These are phyloP conservation scores for Trichoderma oligosporum DNA, from an alignment of 2,329 filamentous ascomycete species.

Conservation along the genomic window DNA sequence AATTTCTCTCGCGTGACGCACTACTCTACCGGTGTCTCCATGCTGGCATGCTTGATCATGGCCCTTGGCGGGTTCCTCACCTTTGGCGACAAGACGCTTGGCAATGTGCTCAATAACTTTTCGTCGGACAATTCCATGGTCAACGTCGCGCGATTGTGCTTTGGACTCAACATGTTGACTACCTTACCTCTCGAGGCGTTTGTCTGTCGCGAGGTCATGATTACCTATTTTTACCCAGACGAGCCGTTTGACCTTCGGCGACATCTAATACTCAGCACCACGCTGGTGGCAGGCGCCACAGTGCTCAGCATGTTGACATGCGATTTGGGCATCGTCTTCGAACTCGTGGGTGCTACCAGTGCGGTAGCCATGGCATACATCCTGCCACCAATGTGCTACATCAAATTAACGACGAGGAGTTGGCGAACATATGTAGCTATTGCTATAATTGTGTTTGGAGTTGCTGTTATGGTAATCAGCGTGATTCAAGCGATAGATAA, in stretches of 20 bases:
- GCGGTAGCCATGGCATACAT: constrained; percentile 95
- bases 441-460: constrained; percentile 73
- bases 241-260: constrained; percentile 77
- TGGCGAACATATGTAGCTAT: constrained; percentile 71
- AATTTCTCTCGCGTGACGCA: constrained; percentile 92
- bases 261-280: constrained; percentile 81
- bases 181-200: constrained; percentile 95
- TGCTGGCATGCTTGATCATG: constrained; percentile 87
- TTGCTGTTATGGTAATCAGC: constrained; percentile 75
- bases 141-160: constrained; percentile 90
- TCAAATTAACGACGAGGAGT: constrained; percentile 78
- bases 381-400: constrained; percentile 88
- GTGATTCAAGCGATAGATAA: constrained; percentile 69
- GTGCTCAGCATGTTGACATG: constrained; percentile 78
- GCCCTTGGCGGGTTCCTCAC: constrained; percentile 85
- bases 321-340: constrained; percentile 90
- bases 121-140: constrained; percentile 86
- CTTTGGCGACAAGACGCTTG: constrained; percentile 86
- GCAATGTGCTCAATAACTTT: constrained; percentile 98
- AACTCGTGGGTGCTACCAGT: constrained; percentile 91
- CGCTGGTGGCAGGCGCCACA: constrained; percentile 76
- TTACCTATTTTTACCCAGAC: constrained; percentile 69
- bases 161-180: constrained; percentile 98
- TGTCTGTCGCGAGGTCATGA: constrained; percentile 95
- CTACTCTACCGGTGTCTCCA: constrained; percentile 84